These are phyloP conservation scores for Geotrichum klebahnii DNA, from an alignment of 1,139 yeast genomes.

Conservation along the genomic window DNA sequence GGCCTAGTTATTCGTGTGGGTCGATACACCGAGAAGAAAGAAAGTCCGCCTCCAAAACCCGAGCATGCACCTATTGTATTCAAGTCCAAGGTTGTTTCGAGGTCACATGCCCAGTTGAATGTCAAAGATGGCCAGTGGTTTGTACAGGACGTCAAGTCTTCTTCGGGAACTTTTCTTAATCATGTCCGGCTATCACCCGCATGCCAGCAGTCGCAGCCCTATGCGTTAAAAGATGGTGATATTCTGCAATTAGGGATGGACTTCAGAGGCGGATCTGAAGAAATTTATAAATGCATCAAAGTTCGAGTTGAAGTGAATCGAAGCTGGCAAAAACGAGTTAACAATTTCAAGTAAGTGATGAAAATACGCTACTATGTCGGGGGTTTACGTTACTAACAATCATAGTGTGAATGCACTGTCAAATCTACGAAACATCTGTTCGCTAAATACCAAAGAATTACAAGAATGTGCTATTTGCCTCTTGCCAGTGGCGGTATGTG, in stretches of 20 bases:
- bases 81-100: conserved; percentile 87
- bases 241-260: conserved; percentile 90
- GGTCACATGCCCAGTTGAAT: conserved; percentile 77
- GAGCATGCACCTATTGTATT: conserved; percentile 66
- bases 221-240: conserved; percentile 76
- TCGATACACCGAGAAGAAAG: conserved; percentile 77
- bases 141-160: conserved; percentile 77
- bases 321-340: conserved; percentile 82
- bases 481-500: conserved; percentile 52
- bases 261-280: conserved; percentile 92
- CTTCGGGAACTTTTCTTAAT: conserved; percentile 89
- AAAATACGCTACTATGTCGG: neutral
- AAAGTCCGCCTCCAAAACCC: conserved; percentile 60
- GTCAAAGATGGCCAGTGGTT: conserved; percentile 84
- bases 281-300: conserved; percentile 85
- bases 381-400: neutral
- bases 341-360: conserved; percentile 53
- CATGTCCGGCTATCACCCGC: conserved; percentile 82
- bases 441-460: conserved; percentile 36
- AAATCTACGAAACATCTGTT: conserved; percentile 28
- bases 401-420: conserved; percentile 29
- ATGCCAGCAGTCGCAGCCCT: conserved; percentile 61
- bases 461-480: conserved; percentile 90
- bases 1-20: conserved; percentile 66
- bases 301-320: conserved; percentile 86